Percentiles rank a stretch among this genome's conserved stretches.
These are phyloP conservation scores for Cucurbita argyrosperma DNA, from an alignment of 306 rosid species.

Conservation along the genomic window DNA sequence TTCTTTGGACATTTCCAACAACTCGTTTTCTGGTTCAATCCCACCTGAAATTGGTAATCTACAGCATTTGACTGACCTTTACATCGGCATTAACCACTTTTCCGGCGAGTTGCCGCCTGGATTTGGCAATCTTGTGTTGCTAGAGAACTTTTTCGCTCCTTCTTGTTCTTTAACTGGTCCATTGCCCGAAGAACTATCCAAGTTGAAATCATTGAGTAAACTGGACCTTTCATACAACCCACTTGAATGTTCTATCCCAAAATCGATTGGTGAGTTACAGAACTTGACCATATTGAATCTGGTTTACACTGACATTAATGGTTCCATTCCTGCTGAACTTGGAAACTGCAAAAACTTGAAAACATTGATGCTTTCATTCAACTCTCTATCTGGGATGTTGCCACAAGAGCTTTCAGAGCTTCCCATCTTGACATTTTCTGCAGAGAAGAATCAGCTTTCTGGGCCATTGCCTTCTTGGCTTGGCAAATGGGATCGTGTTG, in stretches of 20 bases:
- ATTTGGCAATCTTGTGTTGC: constrained; percentile 56
- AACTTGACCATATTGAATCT: constrained; percentile 41
- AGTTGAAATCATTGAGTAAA: constrained; percentile 36
- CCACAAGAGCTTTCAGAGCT: constrained; percentile 82
- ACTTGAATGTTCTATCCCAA: constrained; percentile 65
- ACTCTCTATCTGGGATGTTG: constrained; percentile 60
- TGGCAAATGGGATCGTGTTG: constrained; percentile 48
- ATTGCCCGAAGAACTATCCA: constrained; percentile 56
- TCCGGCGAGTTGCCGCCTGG: constrained; percentile 60
- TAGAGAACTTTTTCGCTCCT: constrained; percentile 38
- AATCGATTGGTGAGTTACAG: constrained; percentile 54
- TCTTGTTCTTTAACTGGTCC: constrained; percentile 73
- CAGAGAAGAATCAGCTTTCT: constrained; percentile 66
- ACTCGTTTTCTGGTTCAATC: constrained; percentile 55
- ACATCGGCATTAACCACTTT: constrained; percentile 44
- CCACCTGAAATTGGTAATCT: constrained; percentile 56
- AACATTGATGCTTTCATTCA: constrained; percentile 64
- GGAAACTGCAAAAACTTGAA: constrained; percentile 53
- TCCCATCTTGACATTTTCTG: constrained; percentile 54
- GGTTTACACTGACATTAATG: constrained; percentile 54
- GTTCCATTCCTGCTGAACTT: constrained; percentile 68
- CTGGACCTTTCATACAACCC: constrained; percentile 89
- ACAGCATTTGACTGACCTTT: constrained; percentile 53
- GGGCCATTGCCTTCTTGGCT: constrained; percentile 82
- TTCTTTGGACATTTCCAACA: constrained; percentile 70